Base-by-base conservation (phyloP, 164 flowering plant species). In the Pachysandra terminalis region DNA sequence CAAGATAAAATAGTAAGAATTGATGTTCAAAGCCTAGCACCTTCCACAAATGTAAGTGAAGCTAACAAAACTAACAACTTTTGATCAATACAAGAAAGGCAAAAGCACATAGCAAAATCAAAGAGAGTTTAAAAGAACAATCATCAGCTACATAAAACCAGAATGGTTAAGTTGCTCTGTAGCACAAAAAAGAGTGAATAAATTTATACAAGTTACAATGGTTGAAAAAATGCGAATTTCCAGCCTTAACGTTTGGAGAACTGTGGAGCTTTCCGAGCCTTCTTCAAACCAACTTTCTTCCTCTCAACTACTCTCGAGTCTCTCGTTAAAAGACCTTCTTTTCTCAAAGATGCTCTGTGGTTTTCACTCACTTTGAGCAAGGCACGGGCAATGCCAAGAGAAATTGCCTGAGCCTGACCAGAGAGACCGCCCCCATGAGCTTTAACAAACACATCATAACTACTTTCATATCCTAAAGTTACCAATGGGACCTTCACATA, bases 391-490 rank as follows among this genome's bases (percentile, higher is more conserved):
- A 92, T 67, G 22, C 98, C 98, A 64, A 92, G 92, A 61, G 94
- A 79, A 61, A 95, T 90, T 19, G 98, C 99, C 79, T 95, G 99
- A 66, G 99, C 94, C 79, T 92, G 98, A 68, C 99, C 99, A 51
- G 96, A 82, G 24, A 95, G 93, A 28, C 98, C 97, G 59, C 97
- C 98, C 7, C 99, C 99, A 35, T 95, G 93, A 26, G 98, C 98
- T 78, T 95, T 92, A 15, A 95, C 96, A 76, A 95, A 92, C 19
- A 92, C 93, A 75, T 95, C 97, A 58, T 89, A 92, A 71, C 82
- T 89, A 24, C 26, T 81, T 73, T 89, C 97, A 65, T 84, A 90
- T 21, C 97, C 97, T 73, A 95, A 59, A 8, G 88, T 81, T 12
- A 73, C 78, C 72, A 95, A 71, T 9, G 98, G 98, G 21, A 84